phyloP scores from a whole-genome alignment of 2,329 filamentous ascomycete genomes.

The Trichoderma pleuroti region DNA sequence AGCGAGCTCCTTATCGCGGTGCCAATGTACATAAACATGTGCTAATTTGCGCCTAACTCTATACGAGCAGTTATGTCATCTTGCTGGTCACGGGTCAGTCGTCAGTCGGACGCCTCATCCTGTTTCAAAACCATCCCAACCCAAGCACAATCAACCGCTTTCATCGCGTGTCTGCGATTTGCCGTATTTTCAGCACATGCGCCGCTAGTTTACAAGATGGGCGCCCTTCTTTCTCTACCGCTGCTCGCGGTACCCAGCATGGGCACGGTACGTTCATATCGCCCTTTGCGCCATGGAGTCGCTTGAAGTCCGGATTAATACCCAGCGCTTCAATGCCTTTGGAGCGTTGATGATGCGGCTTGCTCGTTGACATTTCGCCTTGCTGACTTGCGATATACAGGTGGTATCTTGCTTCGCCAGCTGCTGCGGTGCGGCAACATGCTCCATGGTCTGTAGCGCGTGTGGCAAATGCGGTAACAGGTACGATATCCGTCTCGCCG shows the following conservation, averaged over 20 bases:
- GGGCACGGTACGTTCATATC: constrained; percentile 65
- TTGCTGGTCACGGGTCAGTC: constrained; percentile 1
- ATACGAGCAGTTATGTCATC: constrained; percentile 12
- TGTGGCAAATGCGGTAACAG: constrained; percentile 98
- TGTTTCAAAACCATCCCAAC: neutral
- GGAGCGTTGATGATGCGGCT: neutral
- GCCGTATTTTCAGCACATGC: neutral
- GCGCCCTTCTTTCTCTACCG: constrained; percentile 84
- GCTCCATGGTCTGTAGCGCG: constrained; percentile 89
- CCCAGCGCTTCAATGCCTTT: neutral
- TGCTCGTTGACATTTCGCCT: neutral
- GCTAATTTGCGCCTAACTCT: neutral
- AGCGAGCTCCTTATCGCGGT: neutral
- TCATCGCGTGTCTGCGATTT: neutral
- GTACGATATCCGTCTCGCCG: constrained; percentile 41
- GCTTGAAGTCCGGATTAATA: neutral
- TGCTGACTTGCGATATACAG: constrained; percentile 40
- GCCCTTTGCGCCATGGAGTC: neutral
- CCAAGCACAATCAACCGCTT: neutral
- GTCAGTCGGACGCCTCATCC: constrained; percentile 6
- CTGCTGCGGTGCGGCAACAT: constrained; percentile 95
- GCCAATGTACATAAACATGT: neutral
- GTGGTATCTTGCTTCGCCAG: constrained; percentile 76
- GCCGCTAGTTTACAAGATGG: constrained; percentile 57
- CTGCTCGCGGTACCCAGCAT: constrained; percentile 83